phyloP scores from a whole-genome alignment of 768 basidiomycete species.

The Suillus subaureus region DNA sequence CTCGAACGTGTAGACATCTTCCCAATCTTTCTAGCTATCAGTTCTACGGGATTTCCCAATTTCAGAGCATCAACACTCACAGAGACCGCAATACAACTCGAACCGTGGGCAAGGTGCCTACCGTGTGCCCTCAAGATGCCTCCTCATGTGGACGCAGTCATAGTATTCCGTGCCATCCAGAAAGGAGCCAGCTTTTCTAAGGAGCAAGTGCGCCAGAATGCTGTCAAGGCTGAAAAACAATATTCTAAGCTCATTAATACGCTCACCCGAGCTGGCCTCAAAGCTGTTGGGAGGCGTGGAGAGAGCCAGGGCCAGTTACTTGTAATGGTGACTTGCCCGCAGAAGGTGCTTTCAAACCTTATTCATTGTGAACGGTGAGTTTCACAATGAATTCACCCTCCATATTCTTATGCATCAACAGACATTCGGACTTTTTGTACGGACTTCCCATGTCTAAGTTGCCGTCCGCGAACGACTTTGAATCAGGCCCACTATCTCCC shows the following conservation, averaged over 20 bases:
- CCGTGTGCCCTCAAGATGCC: slow-evolving; percentile 30
- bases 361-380: slow-evolving; percentile 76
- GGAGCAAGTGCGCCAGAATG: slow-evolving; percentile 61
- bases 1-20: neutral
- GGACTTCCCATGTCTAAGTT: slow-evolving; percentile 63
- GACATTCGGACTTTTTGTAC: slow-evolving; percentile 76
- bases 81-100: neutral
- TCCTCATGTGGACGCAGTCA: slow-evolving; percentile 71
- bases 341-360: slow-evolving; percentile 60
- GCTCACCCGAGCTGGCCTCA: slow-evolving; percentile 63
- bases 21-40: neutral
- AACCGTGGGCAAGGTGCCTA: neutral
- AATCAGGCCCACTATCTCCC: slow-evolving; percentile 51
- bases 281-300: slow-evolving; percentile 76
- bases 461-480: slow-evolving; percentile 42
- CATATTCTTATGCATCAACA: slow-evolving; percentile 26
- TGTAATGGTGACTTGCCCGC: slow-evolving; percentile 73
- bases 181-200: slow-evolving; percentile 48
- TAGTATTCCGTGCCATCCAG: slow-evolving; percentile 64
- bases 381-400: neutral
- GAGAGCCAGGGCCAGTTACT: slow-evolving; percentile 74
- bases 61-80: neutral
- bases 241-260: slow-evolving; percentile 65
- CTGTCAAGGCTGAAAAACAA: slow-evolving; percentile 66
- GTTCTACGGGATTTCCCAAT: neutral